Evolutionary conservation across 306 rosid genomes (phyloP).

Genomic region (Prinsepia uniflora): DNA sequence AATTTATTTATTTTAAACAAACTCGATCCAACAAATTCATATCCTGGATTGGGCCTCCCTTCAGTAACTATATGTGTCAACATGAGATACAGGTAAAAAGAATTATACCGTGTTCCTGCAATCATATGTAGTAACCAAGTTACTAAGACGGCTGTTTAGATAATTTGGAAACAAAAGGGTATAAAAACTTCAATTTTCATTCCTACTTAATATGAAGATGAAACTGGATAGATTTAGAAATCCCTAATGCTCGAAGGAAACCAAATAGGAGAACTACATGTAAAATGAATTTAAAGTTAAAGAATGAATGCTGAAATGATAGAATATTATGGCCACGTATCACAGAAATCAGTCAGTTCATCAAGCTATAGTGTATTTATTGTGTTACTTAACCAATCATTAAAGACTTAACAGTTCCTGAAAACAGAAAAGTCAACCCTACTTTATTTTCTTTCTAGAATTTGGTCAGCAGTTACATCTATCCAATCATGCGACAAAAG

Average conservation of each 20-base stretch:
- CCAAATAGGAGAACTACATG: neutral
- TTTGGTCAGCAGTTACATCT: neutral
- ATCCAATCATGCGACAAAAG: neutral
- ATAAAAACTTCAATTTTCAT: neutral
- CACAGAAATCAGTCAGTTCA: neutral
- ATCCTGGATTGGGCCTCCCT: neutral
- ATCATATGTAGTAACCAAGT: neutral
- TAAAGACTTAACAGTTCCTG: neutral
- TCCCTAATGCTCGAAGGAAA: neutral
- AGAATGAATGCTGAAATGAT: too few relatives aligned
- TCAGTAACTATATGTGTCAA: neutral
- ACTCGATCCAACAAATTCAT: neutral
- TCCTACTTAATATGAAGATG: neutral
- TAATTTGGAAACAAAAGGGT: neutral
- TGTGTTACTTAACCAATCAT: neutral
- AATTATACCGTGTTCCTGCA: neutral
- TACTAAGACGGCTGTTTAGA: neutral
- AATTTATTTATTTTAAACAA: neutral
- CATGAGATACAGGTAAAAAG: neutral
- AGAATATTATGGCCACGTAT: neutral
- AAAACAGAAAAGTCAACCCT: neutral
- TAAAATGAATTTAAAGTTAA: too few relatives aligned
- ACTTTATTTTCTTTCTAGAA: neutral
- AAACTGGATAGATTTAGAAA: conserved; percentile 1
- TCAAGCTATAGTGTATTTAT: neutral